These are phyloP conservation scores for Zostera marina DNA, from an alignment of 116 monocot species.

Conservation along the genomic window DNA sequence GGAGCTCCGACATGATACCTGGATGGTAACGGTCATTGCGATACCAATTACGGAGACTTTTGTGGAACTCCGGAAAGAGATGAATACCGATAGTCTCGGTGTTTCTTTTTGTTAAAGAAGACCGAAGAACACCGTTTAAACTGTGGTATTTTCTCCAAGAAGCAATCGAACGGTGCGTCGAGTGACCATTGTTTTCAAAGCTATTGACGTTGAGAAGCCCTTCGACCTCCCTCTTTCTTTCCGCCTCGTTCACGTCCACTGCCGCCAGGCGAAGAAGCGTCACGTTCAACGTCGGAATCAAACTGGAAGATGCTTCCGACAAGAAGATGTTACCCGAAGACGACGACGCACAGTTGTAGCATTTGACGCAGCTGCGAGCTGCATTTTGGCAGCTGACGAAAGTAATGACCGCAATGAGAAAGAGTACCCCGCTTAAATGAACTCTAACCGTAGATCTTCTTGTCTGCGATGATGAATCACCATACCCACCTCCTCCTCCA, in stretches of 20 bases:
- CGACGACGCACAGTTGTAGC: conserved; percentile 2
- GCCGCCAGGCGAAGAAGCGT: conserved; percentile 17
- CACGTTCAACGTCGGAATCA: conserved; percentile 3
- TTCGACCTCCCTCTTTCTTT: conserved; percentile 14
- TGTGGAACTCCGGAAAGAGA: conserved; percentile 36
- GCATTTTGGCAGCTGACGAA: conserved; percentile 4
- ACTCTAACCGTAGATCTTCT: neutral
- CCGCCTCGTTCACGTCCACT: conserved; percentile 6
- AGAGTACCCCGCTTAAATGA: conserved; percentile 1
- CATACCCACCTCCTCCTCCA: neutral
- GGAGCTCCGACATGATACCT: conserved; percentile 28
- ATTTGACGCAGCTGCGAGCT: conserved; percentile 7
- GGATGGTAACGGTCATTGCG: conserved; percentile 26
- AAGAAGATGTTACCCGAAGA: neutral
- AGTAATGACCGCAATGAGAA: conserved; percentile 10
- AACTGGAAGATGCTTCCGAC: neutral
- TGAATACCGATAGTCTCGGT: neutral
- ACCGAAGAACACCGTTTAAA: conserved; percentile 9
- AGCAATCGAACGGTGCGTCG: conserved; percentile 1
- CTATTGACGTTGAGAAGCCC: conserved; percentile 12
- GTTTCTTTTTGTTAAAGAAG: conserved; percentile 9
- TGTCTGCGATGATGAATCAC: neutral
- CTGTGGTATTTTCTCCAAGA: conserved; percentile 6
- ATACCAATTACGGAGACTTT: conserved; percentile 41
- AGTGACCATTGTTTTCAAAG: conserved; percentile 2